A percentile compares a stretch with the other conserved stretches of the same genome.
These are phyloP conservation scores for Hypomyces rosellus DNA, from an alignment of 2,329 filamentous ascomycete genomes.

Conservation along the genomic window DNA sequence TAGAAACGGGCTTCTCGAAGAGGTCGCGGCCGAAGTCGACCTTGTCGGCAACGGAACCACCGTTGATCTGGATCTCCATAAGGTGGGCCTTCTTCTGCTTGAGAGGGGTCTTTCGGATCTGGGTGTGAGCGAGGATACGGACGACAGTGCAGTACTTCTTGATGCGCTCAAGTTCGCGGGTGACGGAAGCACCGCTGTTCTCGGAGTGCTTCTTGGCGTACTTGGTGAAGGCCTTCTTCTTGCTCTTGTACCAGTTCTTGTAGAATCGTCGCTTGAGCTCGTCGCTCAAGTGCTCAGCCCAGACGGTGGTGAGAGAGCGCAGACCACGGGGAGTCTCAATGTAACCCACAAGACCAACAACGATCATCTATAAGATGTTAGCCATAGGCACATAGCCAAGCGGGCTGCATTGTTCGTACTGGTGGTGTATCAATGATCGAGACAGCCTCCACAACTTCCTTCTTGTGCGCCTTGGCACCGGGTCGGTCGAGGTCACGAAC, in stretches of 20 bases:
- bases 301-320: conserved; percentile 98
- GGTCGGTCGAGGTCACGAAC: conserved; percentile 98
- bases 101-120: conserved; percentile 97
- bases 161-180: conserved; percentile 97
- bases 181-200: conserved; percentile 81
- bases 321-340: conserved; percentile 99
- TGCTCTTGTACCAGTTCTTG: conserved; percentile 99
- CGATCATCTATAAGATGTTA: conserved; percentile 88
- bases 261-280: conserved; percentile 99
- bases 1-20: conserved; percentile 97
- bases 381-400: conserved; percentile 68
- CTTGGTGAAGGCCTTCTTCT: conserved; percentile 99
- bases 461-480: conserved; percentile 99
- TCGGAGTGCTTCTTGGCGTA: conserved; percentile 99
- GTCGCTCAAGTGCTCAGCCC: conserved; percentile 98
- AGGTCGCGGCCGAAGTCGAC: conserved; percentile 90
- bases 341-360: conserved; percentile 99
- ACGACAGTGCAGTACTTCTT: conserved; percentile 99
- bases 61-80: conserved; percentile 99
- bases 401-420: conserved; percentile 83
- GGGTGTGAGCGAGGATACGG: conserved; percentile 97
- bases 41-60: conserved; percentile 93
- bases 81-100: conserved; percentile 99
- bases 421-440: conserved; percentile 88
- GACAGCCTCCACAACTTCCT: conserved; percentile 88